Percentiles rank a stretch among this genome's conserved stretches.
phyloP scores from a whole-genome alignment of 768 basidiomycete genomes.

The Glaciozyma antarctica region DNA sequence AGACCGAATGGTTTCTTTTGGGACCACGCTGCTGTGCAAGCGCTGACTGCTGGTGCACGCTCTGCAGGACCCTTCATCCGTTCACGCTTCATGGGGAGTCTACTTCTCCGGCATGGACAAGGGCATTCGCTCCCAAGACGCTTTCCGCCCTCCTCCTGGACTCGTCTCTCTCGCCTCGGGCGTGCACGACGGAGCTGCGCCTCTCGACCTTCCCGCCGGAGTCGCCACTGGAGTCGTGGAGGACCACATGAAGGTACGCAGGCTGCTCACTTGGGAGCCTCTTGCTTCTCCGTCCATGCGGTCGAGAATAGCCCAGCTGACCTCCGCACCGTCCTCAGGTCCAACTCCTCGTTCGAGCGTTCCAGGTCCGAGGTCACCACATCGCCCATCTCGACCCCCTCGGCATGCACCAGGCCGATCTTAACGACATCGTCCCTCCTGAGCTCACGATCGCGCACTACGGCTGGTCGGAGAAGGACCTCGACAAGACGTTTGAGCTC shows the following conservation, averaged over 20 bases:
- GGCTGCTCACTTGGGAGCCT: neutral
- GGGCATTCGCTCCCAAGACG: slow-evolving; percentile 61
- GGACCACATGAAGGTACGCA: slow-evolving; percentile 79
- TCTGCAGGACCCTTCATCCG: slow-evolving; percentile 58
- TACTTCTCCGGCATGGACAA: slow-evolving; percentile 91
- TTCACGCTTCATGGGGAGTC: slow-evolving; percentile 86
- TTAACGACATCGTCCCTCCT: slow-evolving; percentile 64
- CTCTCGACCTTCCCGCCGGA: slow-evolving; percentile 62
- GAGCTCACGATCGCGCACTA: slow-evolving; percentile 91
- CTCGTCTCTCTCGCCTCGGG: slow-evolving; percentile 38
- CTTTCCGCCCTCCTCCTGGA: slow-evolving; percentile 72
- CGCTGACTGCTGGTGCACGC: no score
- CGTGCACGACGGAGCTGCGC: slow-evolving; percentile 41
- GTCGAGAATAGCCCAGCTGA: neutral
- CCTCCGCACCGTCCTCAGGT: slow-evolving; percentile 50
- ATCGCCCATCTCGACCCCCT: slow-evolving; percentile 92
- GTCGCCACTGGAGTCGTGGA: slow-evolving; percentile 74
- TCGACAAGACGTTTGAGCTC: slow-evolving; percentile 87
- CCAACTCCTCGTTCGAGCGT: slow-evolving; percentile 93
- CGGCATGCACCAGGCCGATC: slow-evolving; percentile 81
- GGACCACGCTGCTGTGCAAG: no score
- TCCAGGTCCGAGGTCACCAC: slow-evolving; percentile 97
- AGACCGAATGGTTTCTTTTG: no score
- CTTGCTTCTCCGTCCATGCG: neutral
- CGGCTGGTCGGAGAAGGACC: slow-evolving; percentile 86